Percentiles rank a stretch among this genome's conserved stretches.
phyloP scores from a whole-genome alignment of 129 eudicot genomes.

The Heracleum sosnowskyi region DNA sequence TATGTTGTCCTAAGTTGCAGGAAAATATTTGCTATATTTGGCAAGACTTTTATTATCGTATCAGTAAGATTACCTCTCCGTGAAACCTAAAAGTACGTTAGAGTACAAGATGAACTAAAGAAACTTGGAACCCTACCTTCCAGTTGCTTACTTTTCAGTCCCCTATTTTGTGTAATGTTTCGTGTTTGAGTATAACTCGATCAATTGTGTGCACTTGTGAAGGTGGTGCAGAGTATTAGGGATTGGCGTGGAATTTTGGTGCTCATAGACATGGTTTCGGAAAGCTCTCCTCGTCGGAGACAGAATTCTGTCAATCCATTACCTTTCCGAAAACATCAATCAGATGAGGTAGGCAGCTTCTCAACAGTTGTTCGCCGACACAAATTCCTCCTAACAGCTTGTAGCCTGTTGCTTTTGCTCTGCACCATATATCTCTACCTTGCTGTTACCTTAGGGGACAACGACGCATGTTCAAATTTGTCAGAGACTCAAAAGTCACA shows the following conservation, averaged over 20 bases:
- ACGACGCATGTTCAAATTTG: slow-evolving; percentile 31
- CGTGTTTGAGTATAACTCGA: neutral
- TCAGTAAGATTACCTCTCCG: neutral
- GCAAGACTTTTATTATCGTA: neutral
- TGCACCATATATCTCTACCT: slow-evolving; percentile 59
- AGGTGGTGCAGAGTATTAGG: slow-evolving; percentile 1
- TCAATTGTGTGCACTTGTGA: neutral
- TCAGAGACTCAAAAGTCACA: slow-evolving; percentile 30
- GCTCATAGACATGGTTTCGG: slow-evolving; percentile 33
- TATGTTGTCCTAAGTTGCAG: neutral
- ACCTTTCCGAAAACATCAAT: slow-evolving; percentile 21
- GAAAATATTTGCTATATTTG: neutral
- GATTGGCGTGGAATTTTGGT: slow-evolving; percentile 8
- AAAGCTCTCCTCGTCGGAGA: slow-evolving; percentile 51
- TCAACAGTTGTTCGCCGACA: slow-evolving; percentile 43
- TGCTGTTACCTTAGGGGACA: slow-evolving; percentile 41
- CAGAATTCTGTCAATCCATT: slow-evolving; percentile 22
- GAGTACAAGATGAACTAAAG: neutral
- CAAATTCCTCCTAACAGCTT: slow-evolving; percentile 52
- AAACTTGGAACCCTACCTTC: neutral
- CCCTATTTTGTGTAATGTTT: neutral
- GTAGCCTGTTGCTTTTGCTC: slow-evolving; percentile 34
- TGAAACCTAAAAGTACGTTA: neutral
- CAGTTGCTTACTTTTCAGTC: neutral
- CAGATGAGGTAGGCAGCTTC: slow-evolving; percentile 37